Evolutionary conservation across 306 rosid species (phyloP), one percentile per base, ranked within the genome.

Genomic region (Castanospermum australe): DNA sequence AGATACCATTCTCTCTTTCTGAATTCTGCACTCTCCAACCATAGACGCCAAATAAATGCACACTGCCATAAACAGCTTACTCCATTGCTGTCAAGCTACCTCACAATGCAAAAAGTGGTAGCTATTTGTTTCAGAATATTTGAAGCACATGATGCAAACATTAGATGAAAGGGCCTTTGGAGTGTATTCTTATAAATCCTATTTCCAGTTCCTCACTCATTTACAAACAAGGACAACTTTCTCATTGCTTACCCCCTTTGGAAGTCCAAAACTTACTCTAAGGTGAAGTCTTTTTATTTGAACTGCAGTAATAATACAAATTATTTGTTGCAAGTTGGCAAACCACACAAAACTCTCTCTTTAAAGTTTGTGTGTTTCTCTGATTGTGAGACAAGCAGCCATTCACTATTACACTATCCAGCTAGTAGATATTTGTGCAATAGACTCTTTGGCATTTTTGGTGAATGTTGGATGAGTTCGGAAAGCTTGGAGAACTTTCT

Each of bases 21-120:
- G n/a, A n/a, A n/a, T n/a, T n/a, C n/a, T n/a, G n/a, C n/a, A n/a
- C n/a, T n/a, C 61, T 25, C 67, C 25, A 11, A 65, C 38, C 72
- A 52, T 39, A 41, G 54, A 77, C 71, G 52, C 21, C 36, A 39
- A 54, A 41, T 30, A 67, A 67, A 68, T 42, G 69, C 69, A 78
- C 25, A 17, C 32, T 28, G 24, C 51, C 67, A 66, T 44, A 41
- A 66, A 21, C 22, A 66, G 52, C 67, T 65, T 13, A 66, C 52
- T n/a, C 22, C 45, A 66, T 33, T 39, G 48, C 66, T 38, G 56
- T 45, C 66, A 51, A 52, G 47, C 75, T 18, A 77, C 18, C 41
- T 25, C 18, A 52, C 44, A 39, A 63, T 2, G 38, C 41, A 76
- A 63, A 48, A 76, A 8, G 64, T 20, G 39, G 80, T 32, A 6